phyloP scores from a whole-genome alignment of 2,329 filamentous ascomycete genomes.

The Aspergillus jensenii region DNA sequence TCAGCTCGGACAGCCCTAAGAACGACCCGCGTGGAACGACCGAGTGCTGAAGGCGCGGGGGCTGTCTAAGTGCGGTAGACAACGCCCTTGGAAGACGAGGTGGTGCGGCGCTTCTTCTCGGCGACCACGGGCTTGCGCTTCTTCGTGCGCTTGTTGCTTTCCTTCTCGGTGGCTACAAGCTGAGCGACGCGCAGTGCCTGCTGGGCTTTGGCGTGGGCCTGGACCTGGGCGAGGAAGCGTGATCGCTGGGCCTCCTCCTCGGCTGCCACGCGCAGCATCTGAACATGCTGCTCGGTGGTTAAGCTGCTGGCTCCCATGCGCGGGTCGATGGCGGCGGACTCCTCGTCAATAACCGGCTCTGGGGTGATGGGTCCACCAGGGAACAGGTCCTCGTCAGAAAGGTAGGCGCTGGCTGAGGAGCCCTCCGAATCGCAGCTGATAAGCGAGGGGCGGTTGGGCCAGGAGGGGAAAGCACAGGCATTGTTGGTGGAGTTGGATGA shows the following conservation, averaged over 20 bases:
- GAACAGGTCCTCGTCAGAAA: constrained; percentile 45
- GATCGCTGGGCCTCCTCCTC: constrained; percentile 38
- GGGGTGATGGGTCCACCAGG: constrained; percentile 31
- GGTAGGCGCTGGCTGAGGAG: constrained; percentile 37
- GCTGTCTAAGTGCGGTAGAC: constrained; percentile 15
- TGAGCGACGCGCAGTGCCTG: constrained; percentile 39
- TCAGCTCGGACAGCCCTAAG: neutral
- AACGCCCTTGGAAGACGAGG: constrained; percentile 15
- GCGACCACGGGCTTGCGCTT: constrained; percentile 30
- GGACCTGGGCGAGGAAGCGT: constrained; percentile 41
- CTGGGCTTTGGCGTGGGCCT: constrained; percentile 42
- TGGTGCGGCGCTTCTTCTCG: constrained; percentile 27
- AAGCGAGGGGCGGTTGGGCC: constrained; percentile 43
- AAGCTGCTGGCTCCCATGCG: constrained; percentile 26
- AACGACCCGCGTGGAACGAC: neutral
- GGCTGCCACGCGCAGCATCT: constrained; percentile 35
- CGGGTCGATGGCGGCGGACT: constrained; percentile 24
- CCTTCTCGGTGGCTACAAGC: constrained; percentile 25
- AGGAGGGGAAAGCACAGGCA: constrained; percentile 45
- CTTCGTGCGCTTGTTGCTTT: constrained; percentile 26
- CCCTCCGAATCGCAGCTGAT: constrained; percentile 31
- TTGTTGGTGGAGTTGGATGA: constrained; percentile 40
- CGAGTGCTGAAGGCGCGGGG: neutral
- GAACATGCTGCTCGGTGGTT: constrained; percentile 42
- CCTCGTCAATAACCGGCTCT: constrained; percentile 29